Evolutionary conservation across 768 basidiomycete species (phyloP), one percentile per base, ranked within the genome.

Genomic region (Agrocybe pediades): DNA sequence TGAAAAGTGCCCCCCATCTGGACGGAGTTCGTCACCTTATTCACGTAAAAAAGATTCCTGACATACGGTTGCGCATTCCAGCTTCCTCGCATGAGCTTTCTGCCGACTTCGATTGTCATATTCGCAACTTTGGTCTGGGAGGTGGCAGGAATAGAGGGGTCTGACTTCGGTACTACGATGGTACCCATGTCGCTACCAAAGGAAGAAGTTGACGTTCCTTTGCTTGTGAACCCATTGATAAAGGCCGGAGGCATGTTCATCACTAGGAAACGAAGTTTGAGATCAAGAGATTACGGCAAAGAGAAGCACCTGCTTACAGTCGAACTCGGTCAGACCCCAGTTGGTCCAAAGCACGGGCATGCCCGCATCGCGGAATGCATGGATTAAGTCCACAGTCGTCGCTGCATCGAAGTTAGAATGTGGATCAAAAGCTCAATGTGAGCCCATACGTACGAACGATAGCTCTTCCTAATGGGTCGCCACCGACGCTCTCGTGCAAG

Each of bases 181-280:
- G 59, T 64, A 8, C 70, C 70, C 70, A 71, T 71, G 40, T 71
- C 67, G 26, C 67, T 65, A 3, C 70, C 70, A 41, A 71, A 68
- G 2, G 66, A 65, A 2, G 64, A 65, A 15, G 54, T 58, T 15
- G 68, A 67, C 8, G 66, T 68, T 15, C 64, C 67, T 49, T 68
- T 63, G 33, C 56, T 52, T 9, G 70, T 65, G 51, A 71, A 71
- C 3, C 67, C 68, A 2, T 56, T 59, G 26, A 68, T 62, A 42
- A 70, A 67, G 0, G 69, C 62, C 2, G 69, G 69, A 9, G 69
- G 69, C 67, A 68, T 68, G 36, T 57, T 67, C 29, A 63, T 50
- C 49, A 70, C 69, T 70, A 9, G 17, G 15, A 6, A 20, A 26
- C 15, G 21, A 9, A 11, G 15, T 13, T 30, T 17, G 20, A 8